A percentile compares a stretch with the other conserved stretches of the same genome.
These are phyloP conservation scores for Dittrichia graveolens DNA, from an alignment of 129 eudicot genomes.

Conservation along the genomic window DNA sequence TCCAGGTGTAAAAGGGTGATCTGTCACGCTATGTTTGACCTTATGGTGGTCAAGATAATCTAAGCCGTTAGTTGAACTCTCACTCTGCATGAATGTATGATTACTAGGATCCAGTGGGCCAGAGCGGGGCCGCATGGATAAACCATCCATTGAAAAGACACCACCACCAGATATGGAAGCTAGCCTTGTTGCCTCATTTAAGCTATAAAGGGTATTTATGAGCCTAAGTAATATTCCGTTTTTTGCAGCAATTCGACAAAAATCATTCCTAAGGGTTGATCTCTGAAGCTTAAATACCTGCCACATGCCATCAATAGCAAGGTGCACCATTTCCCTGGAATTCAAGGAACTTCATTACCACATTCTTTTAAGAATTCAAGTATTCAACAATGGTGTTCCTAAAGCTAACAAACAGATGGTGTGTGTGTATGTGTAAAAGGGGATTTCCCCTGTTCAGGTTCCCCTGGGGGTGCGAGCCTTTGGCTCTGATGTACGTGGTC, in stretches of 20 bases:
- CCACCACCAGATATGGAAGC: constrained; percentile 68
- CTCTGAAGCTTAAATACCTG: constrained; percentile 95
- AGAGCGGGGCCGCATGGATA: constrained; percentile 54
- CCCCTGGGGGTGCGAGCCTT: too few relatives aligned
- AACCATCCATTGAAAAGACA: constrained; percentile 63
- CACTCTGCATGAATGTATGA: constrained; percentile 54
- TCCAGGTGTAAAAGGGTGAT: constrained; percentile 55
- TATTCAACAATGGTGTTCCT: too few relatives aligned
- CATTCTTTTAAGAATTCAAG: background rate
- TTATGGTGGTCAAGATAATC: constrained; percentile 58
- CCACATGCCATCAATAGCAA: constrained; percentile 99
- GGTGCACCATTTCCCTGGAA: constrained; percentile 96
- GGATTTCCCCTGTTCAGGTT: too few relatives aligned
- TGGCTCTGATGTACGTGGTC: too few relatives aligned
- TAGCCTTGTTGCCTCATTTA: constrained; percentile 88
- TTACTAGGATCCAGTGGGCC: constrained; percentile 61
- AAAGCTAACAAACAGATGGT: background rate
- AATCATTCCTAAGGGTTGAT: constrained; percentile 90
- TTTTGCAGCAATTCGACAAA: constrained; percentile 93
- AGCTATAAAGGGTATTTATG: constrained; percentile 84
- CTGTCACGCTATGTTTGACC: constrained; percentile 53
- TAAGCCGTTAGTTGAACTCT: constrained; percentile 46
- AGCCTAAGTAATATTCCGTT: constrained; percentile 88
- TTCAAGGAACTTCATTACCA: constrained; percentile 14
- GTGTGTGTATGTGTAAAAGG: too few relatives aligned